Evolutionary conservation across 768 basidiomycete genomes (phyloP).

Genomic region (Leccinum barrowsii): DNA sequence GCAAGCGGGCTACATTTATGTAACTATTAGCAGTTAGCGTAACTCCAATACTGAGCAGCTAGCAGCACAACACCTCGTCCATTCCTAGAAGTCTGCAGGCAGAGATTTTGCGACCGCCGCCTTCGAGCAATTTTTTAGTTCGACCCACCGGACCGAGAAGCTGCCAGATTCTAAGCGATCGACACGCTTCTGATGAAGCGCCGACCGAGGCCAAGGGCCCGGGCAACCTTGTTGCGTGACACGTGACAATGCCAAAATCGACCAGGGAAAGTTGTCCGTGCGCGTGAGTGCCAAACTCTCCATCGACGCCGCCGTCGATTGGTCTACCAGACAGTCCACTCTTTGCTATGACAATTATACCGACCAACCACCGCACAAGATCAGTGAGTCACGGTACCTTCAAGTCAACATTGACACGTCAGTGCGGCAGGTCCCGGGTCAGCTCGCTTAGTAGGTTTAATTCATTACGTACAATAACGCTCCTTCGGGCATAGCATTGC

Average conservation of each 20-base stretch:
- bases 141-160: not conserved
- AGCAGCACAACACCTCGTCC: not conserved
- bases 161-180: not conserved
- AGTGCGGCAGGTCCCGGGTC: not conserved
- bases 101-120: not conserved
- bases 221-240: not conserved
- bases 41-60: too few species aligned
- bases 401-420: not conserved
- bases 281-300: not conserved
- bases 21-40: not conserved
- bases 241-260: not conserved
- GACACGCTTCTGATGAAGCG: not conserved
- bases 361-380: not conserved
- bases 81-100: not conserved
- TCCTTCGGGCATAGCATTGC: constrained; percentile 4
- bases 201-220: too few species aligned
- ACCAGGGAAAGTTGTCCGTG: not conserved
- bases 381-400: not conserved
- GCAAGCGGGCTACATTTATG: not conserved
- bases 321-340: not conserved
- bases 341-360: not conserved
- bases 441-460: not conserved
- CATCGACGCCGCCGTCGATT: not conserved
- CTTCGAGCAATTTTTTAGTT: not conserved
- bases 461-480: constrained; percentile 5